Evolutionary conservation across 352 stramenopile genomes (phyloP).

Genomic region (Aphanomyces invadans): DNA sequence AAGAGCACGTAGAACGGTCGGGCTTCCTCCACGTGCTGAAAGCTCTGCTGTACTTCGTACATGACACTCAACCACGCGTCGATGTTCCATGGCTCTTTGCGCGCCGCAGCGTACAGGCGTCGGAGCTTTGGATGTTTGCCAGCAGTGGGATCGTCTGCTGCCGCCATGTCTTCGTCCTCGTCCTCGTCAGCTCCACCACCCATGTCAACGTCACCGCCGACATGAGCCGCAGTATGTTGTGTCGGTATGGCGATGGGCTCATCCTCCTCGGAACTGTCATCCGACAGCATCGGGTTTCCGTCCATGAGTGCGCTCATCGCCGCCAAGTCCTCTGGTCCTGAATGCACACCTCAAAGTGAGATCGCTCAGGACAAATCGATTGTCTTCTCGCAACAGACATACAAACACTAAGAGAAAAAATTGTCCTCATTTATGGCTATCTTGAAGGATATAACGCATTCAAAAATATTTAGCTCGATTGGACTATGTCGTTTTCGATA

Average conservation of each 20-base stretch:
- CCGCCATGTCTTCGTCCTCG: constrained; percentile 65
- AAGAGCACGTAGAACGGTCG: constrained; percentile 75
- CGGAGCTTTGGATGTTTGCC: constrained; percentile 57
- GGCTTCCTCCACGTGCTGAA: constrained; percentile 49
- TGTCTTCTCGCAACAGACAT: no score
- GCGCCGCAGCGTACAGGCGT: constrained; percentile 41
- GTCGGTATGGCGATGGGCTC: constrained; percentile 76
- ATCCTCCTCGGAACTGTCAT: constrained; percentile 81
- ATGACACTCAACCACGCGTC: constrained; percentile 75
- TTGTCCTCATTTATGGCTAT: no score
- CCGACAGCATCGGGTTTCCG: constrained; percentile 25
- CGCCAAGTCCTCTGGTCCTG: neutral
- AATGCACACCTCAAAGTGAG: neutral
- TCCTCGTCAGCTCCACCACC: constrained; percentile 76
- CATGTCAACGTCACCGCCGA: constrained; percentile 26
- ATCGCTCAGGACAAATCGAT: neutral
- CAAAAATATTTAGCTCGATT: neutral
- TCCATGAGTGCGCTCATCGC: constrained; percentile 20
- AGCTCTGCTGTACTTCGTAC: constrained; percentile 53
- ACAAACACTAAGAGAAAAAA: no score
- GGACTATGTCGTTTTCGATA: neutral
- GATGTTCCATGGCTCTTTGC: constrained; percentile 56
- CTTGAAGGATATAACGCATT: neutral
- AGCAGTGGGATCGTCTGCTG: constrained; percentile 31
- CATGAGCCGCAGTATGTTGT: constrained; percentile 8